Percentiles rank a stretch among this genome's conserved stretches.
Evolutionary conservation across 352 stramenopile genomes (phyloP).

Genomic region (Pythium coloratum): DNA sequence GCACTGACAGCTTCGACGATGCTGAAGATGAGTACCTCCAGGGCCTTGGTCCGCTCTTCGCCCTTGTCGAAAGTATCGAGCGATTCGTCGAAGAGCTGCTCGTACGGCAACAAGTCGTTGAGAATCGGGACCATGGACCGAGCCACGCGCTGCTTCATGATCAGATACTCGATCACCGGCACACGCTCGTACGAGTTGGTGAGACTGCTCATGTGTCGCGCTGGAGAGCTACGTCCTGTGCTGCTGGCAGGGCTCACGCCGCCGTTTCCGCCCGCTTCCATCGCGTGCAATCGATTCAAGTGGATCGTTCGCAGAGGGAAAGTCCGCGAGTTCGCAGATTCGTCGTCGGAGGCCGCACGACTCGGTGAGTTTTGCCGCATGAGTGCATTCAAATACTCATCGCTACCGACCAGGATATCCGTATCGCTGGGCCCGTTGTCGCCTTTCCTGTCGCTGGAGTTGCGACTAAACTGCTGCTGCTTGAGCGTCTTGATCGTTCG

Average conservation of each 20-base stretch:
- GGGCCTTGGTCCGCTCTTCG: slow-evolving; percentile 47
- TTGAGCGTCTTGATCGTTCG: slow-evolving; percentile 34
- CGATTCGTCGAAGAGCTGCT: slow-evolving; percentile 29
- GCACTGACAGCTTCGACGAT: slow-evolving; percentile 54
- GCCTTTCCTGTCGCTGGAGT: background rate
- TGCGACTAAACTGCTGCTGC: background rate
- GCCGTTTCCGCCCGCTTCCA: slow-evolving; percentile 5
- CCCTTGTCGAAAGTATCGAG: slow-evolving; percentile 31
- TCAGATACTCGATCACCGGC: slow-evolving; percentile 56
- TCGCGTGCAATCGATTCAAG: slow-evolving; percentile 6
- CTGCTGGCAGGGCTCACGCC: slow-evolving; percentile 8
- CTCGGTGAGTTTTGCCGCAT: background rate
- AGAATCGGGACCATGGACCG: slow-evolving; percentile 43
- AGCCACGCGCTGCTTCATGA: slow-evolving; percentile 44
- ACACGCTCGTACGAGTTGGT: slow-evolving; percentile 38
- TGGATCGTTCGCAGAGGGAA: slow-evolving; percentile 14
- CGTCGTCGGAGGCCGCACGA: slow-evolving; percentile 2
- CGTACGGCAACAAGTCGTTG: slow-evolving; percentile 54
- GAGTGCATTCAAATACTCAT: slow-evolving; percentile 11
- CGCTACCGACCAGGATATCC: background rate
- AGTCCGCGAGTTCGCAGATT: slow-evolving; percentile 9
- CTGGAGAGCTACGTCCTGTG: slow-evolving; percentile 5
- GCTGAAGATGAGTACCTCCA: slow-evolving; percentile 55
- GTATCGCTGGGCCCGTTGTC: background rate
- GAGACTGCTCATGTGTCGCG: slow-evolving; percentile 14